Evolutionary conservation across 225 moss, liverwort and hornwort genomes (phyloP).

Genomic region (Marchantia paleacea): DNA sequence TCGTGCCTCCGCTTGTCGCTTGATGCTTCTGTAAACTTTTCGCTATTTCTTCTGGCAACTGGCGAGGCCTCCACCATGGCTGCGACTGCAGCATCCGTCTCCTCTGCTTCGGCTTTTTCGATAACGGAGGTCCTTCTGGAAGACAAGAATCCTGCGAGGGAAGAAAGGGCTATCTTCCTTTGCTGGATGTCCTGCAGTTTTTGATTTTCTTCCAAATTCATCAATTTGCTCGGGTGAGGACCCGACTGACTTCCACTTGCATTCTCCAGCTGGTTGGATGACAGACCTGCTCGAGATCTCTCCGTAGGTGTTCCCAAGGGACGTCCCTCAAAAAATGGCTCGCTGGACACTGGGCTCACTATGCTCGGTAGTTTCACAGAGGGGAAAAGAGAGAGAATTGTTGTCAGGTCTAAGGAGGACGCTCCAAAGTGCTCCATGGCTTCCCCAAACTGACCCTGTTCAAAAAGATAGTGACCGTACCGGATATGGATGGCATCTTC

Average conservation of each 20-base stretch:
- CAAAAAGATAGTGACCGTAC: slow-evolving; percentile 87
- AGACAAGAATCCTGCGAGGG: slow-evolving; percentile 66
- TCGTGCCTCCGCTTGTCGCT: slow-evolving; percentile 38
- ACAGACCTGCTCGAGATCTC: slow-evolving; percentile 4
- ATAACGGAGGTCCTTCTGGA: slow-evolving; percentile 67
- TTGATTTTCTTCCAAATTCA: slow-evolving; percentile 18
- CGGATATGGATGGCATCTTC: slow-evolving; percentile 90
- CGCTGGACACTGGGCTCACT: slow-evolving; percentile 12
- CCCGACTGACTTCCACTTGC: slow-evolving; percentile 12
- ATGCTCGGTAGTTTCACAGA: slow-evolving; percentile 65
- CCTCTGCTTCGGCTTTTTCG: slow-evolving; percentile 86
- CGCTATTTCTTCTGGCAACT: slow-evolving; percentile 41
- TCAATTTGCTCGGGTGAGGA: not conserved
- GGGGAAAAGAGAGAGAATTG: slow-evolving; percentile 78
- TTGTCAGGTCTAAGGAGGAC: slow-evolving; percentile 84
- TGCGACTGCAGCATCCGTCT: slow-evolving; percentile 94
- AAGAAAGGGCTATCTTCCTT: slow-evolving; percentile 66
- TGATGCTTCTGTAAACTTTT: slow-evolving; percentile 51
- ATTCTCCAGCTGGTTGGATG: slow-evolving; percentile 25
- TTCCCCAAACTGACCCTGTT: slow-evolving; percentile 65
- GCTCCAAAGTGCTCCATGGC: slow-evolving; percentile 96
- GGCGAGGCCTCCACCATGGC: slow-evolving; percentile 70
- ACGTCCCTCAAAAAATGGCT: slow-evolving; percentile 7
- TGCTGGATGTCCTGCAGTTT: slow-evolving; percentile 50
- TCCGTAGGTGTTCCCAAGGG: slow-evolving; percentile 18